Base-by-base conservation (phyloP, 352 stramenopile genomes). In the Phytophthora citricola region DNA sequence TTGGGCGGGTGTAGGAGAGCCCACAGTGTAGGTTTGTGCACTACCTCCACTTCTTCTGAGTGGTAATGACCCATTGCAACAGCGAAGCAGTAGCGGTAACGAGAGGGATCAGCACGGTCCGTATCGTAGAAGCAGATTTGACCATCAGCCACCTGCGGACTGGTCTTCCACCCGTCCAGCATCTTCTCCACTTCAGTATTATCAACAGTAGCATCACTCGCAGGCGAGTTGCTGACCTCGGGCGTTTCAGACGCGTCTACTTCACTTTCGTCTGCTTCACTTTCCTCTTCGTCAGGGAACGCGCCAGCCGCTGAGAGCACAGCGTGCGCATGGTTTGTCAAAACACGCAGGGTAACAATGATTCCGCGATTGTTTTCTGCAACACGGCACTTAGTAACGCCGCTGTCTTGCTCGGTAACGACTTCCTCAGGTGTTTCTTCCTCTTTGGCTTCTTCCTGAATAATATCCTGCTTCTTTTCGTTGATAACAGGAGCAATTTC, bases 61-160 rank as follows among this genome's bases (percentile, higher is more conserved):
- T 90, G 73, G 46, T 81, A 91, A 41, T 89, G 74, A 1, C 81
- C 83, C 40, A 90, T 58, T 4, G 83, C 76, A 2, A 93, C 41
- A 11, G 69, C 62, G 46, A 92, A 93, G 59, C 85, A 93, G 54
- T 91, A 92, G 51, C 70, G 71, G 12, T 79, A 71, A 47, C 81
- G 75, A 49, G 74, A 87, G n/a, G 83, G 76, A 15, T 83, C 69
- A n/a, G 61, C 55, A 32, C 83, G 69, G 22, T 90, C 76, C 3
- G 68, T 66, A 59, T 93, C 86, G 55, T 75, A 91, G 31, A 93
- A 90, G 59, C 85, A 93, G 29, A 92, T 60, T 50, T 79, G 56
- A 15, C 85, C 85, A 38, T 93, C 85, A 8, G 72, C 57, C 29
- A 90, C 71, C 27, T 90, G 85, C 6, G 82, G 72, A n/a, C 67